Evolutionary conservation across 2,329 filamentous ascomycete genomes (phyloP).

Genomic region (Aspergillus novofumigatus): DNA sequence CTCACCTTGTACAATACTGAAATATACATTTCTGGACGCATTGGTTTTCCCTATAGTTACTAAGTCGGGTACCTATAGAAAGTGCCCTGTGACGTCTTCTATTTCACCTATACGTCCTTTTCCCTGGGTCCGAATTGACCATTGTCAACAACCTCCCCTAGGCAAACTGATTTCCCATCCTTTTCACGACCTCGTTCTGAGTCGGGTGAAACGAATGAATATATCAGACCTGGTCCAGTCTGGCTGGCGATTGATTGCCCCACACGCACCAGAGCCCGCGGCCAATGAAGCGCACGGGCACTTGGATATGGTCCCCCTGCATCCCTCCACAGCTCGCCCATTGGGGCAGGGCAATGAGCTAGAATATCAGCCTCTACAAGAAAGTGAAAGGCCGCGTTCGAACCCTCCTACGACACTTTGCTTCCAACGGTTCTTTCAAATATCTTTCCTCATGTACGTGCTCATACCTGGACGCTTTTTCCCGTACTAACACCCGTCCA

Average conservation of each 20-base stretch:
- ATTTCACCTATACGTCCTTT: neutral
- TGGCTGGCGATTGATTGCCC: neutral
- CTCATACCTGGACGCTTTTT: neutral
- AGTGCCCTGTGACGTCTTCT: neutral
- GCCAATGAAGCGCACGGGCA: neutral
- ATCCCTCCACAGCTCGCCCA: neutral
- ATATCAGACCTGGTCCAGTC: neutral
- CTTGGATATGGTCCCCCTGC: neutral
- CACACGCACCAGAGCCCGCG: neutral
- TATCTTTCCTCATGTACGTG: neutral
- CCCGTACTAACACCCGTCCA: neutral
- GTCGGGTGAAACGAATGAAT: neutral
- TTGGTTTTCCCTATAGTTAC: neutral
- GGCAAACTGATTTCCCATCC: neutral
- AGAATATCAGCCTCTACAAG: neutral
- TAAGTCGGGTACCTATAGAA: neutral
- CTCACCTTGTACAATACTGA: conserved; percentile 11
- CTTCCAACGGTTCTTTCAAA: neutral
- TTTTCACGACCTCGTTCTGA: neutral
- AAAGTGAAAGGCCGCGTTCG: neutral
- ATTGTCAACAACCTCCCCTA: neutral
- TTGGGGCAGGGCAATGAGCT: neutral
- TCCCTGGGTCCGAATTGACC: neutral
- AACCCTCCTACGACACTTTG: neutral
- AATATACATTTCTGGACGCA: conserved; percentile 6